A percentile compares a stretch with the other conserved stretches of the same genome.
Evolutionary conservation across 2,329 filamentous ascomycete genomes (phyloP).

Genomic region (Nectriaceae sp.): DNA sequence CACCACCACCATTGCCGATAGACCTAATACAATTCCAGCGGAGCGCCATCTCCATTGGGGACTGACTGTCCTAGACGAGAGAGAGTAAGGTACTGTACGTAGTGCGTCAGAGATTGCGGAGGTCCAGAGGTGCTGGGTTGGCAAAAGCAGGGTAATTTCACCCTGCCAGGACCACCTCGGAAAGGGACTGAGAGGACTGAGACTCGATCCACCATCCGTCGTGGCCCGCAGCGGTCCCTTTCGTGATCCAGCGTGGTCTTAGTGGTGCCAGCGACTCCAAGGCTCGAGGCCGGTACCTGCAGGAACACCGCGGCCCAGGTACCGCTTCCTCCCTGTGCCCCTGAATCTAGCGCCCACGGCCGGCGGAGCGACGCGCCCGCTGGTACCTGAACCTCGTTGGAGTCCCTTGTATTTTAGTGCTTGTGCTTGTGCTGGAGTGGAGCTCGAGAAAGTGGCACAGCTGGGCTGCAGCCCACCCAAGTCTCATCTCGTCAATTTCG

Average conservation of each 20-base stretch:
- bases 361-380: conserved; percentile 1
- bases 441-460: not conserved
- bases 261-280: not conserved
- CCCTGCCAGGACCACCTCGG: not conserved
- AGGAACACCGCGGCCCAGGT: conserved; percentile 31
- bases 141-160: too few relatives aligned
- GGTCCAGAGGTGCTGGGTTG: too few relatives aligned
- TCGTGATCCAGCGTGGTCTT: not conserved
- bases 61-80: not conserved
- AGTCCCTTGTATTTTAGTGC: not conserved
- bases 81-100: too few relatives aligned
- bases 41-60: not conserved
- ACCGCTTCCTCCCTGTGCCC: conserved; percentile 20
- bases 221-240: not conserved
- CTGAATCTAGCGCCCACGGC: conserved; percentile 19
- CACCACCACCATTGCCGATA: not conserved
- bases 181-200: not conserved
- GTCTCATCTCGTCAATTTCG: conserved; percentile 33
- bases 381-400: conserved; percentile 6
- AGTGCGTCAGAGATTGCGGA: too few relatives aligned
- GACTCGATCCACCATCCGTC: not conserved
- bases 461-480: conserved; percentile 8
- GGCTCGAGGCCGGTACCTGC: conserved; percentile 26
- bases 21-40: not conserved
- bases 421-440: conserved; percentile 17